phyloP scores from a whole-genome alignment of 768 basidiomycete species.

The Guyanaporus albipodus region DNA sequence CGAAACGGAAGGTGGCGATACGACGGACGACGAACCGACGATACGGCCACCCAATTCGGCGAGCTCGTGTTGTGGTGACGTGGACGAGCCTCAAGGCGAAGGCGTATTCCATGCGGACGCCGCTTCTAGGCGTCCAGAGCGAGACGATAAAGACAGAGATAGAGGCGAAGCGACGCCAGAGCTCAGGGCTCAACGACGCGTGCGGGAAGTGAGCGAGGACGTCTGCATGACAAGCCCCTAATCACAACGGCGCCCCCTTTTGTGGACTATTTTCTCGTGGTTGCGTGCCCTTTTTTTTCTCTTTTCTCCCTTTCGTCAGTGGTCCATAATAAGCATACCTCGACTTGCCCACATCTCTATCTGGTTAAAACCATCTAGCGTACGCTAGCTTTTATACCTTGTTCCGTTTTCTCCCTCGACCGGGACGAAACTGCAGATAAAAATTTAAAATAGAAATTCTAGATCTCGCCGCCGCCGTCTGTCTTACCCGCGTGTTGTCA shows the following conservation, averaged over 20 bases:
- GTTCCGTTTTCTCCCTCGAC: neutral
- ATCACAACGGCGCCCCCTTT: neutral
- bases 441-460: conserved; percentile 11
- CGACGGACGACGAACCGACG: conserved; percentile 82
- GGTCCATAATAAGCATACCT: conserved; percentile 30
- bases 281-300: neutral
- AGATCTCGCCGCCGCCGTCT: neutral
- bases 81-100: conserved; percentile 32
- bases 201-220: conserved; percentile 30
- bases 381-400: conserved; percentile 33
- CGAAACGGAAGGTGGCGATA: conserved; percentile 53
- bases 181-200: conserved; percentile 27
- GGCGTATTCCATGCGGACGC: conserved; percentile 25
- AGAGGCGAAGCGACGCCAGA: conserved; percentile 33
- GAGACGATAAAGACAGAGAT: conserved; percentile 25
- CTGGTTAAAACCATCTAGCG: conserved; percentile 16
- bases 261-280: neutral
- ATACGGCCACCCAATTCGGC: conserved; percentile 51
- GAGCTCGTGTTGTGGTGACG: conserved; percentile 37
- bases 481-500: too few relatives aligned
- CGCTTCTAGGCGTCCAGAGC: conserved; percentile 9
- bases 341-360: conserved; percentile 11
- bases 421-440: neutral
- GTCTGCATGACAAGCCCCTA: conserved; percentile 32
- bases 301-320: conserved; percentile 8